Evolutionary conservation across 345 rosid genomes (phyloP), one percentile per base, ranked within the genome.

Genomic region (Rhodamnia argentea): DNA sequence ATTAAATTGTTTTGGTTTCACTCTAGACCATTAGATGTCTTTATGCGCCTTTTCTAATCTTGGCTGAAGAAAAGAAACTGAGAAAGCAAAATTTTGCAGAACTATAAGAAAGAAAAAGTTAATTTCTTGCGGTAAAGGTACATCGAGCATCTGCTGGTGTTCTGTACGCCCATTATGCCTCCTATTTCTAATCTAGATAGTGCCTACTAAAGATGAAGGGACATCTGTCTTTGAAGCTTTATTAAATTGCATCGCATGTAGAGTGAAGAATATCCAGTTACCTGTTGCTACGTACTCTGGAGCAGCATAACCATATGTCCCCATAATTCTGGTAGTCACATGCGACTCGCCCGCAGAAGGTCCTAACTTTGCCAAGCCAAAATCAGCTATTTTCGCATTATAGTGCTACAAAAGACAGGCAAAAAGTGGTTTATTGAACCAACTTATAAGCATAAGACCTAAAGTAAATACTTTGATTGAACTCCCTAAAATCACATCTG

Each of bases 341-440:
- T 87, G 89, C 15, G 89, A 87, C 74, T 87, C 83, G 44, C 83
- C 87, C 0, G 55, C 85, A 1, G 89, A 85, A 40, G 89, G 89
- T 84, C 89, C 89, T 52, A 87, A 82, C 83, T 87, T 87, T 52
- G 89, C 89, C 85, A 87, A 87, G 40, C 89, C 89, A 62, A 87
- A 87, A 83, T 87, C 89, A 13, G 89, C 84, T 51, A 87, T 82
- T 82, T 87, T 87, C 14, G 89, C 89, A 82, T 87, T 87, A 54
- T 87, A 82, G 60, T 82, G 55, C 89, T 87, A 60, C 54, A 87
- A 15, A 51, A n/a, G 15, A 83, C 54, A 10, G 40, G 52, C 6
- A 27, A 29, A 60, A 51, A 32, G 7, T 13, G 12, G 40, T 5
- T n/a, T 29, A 23, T 83, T 52, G 78, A 70, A 37, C 22, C 75